Evolutionary conservation across 345 rosid genomes (phyloP).

Genomic region (Syzygium grande): DNA sequence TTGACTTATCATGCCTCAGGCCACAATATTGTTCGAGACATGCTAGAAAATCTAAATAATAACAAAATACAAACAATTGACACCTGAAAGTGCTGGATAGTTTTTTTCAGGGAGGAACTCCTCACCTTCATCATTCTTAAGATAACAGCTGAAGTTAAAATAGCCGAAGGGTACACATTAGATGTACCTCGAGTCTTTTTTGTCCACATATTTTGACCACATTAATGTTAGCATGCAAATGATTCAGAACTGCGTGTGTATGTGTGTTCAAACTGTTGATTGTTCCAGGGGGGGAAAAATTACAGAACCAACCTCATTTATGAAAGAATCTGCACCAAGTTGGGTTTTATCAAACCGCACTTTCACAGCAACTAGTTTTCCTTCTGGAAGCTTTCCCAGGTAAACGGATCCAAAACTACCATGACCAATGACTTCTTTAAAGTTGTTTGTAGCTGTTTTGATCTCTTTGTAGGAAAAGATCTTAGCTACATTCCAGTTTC

Average conservation of each 20-base stretch:
- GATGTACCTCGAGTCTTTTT: neutral
- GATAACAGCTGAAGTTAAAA: neutral
- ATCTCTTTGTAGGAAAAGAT: slow-evolving; percentile 78
- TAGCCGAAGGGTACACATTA: neutral
- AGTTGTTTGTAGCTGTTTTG: slow-evolving; percentile 67
- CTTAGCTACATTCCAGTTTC: slow-evolving; percentile 80
- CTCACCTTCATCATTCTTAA: neutral
- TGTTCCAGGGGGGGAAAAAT: neutral
- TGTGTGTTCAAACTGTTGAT: neutral
- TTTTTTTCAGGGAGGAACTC: neutral
- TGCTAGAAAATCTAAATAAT: neutral
- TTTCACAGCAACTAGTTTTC: slow-evolving; percentile 78
- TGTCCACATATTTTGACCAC: neutral
- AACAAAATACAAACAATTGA: neutral
- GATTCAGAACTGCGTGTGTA: neutral
- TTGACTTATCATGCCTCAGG: neutral
- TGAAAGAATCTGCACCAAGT: slow-evolving; percentile 89
- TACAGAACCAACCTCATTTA: slow-evolving; percentile 56
- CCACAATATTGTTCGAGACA: neutral
- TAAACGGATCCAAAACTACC: slow-evolving; percentile 92
- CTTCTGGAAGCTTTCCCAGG: slow-evolving; percentile 75
- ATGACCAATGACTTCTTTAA: slow-evolving; percentile 74
- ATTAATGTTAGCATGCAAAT: neutral
- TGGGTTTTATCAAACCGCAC: slow-evolving; percentile 77
- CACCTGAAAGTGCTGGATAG: neutral